These are phyloP conservation scores for Apiospora kogelbergensis DNA, from an alignment of 2,329 filamentous ascomycete genomes.

Conservation along the genomic window DNA sequence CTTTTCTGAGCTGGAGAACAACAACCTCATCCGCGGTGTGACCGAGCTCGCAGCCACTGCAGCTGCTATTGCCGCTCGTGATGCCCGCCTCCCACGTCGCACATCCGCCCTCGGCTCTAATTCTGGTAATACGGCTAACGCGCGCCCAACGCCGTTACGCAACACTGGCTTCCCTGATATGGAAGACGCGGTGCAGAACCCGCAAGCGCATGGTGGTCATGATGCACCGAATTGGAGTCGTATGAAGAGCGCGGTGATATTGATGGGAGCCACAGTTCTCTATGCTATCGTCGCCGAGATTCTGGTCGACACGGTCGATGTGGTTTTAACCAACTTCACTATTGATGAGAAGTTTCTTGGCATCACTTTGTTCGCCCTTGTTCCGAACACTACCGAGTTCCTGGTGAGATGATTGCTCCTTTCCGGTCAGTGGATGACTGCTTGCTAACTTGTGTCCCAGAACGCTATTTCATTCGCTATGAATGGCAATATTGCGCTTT, in stretches of 20 bases:
- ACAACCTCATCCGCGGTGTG: slow-evolving; percentile 78
- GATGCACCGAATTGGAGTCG: slow-evolving; percentile 99
- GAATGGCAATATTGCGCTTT: slow-evolving; percentile 98
- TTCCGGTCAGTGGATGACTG: background rate
- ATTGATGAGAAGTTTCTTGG: slow-evolving; percentile 98
- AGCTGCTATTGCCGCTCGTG: slow-evolving; percentile 80
- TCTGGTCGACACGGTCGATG: slow-evolving; percentile 92
- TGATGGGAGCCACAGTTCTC: slow-evolving; percentile 83
- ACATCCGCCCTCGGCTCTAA: slow-evolving; percentile 32
- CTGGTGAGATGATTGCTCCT: slow-evolving; percentile 57
- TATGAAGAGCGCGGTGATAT: slow-evolving; percentile 83
- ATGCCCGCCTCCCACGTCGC: slow-evolving; percentile 53
- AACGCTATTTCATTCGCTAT: slow-evolving; percentile 99
- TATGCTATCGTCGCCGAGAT: slow-evolving; percentile 99
- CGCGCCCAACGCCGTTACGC: slow-evolving; percentile 32
- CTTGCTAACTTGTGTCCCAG: slow-evolving; percentile 37
- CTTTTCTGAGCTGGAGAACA: slow-evolving; percentile 80
- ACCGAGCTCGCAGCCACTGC: slow-evolving; percentile 93
- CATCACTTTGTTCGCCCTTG: slow-evolving; percentile 93
- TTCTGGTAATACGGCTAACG: slow-evolving; percentile 25
- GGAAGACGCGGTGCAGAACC: slow-evolving; percentile 47
- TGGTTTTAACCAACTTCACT: slow-evolving; percentile 85
- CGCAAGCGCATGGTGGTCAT: slow-evolving; percentile 68
- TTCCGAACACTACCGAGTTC: slow-evolving; percentile 98
- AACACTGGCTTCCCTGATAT: slow-evolving; percentile 41